Evolutionary conservation across 768 basidiomycete genomes (phyloP), one percentile per base, ranked within the genome.

Genomic region (Cytidiella melzeri): DNA sequence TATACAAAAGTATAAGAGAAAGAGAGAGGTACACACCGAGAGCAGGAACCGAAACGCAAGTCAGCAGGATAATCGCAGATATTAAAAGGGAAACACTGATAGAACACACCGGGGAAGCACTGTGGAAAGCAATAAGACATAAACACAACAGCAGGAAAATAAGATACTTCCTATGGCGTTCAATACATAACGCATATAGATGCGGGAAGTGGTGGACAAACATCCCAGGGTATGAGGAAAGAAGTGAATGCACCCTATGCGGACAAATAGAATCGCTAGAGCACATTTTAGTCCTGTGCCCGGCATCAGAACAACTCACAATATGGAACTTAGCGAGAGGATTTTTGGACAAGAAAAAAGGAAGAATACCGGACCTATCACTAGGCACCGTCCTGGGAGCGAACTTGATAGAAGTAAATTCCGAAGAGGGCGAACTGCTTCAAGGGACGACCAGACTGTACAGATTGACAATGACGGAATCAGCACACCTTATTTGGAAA

Each of bases 131-230:
- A 21, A 36, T 48, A 2, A 19, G 51, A 5, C 18, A 47, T 43
- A 50, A 50, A 20, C 54, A 56, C 23, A 37, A 61, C 11, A 19
- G n/a, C 6, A 34, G 43, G 4, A 27, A 41, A 28, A 48, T 58
- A 1, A 39, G 50, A 3, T 44, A 48, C 38, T 64, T 64, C 49
- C n/a, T 63, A 3, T 68, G 58, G 56, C 60, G 53, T 40, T 39
- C 54, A 0, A 51, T 65, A 11, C 62, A 66, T 30, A 45, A 52
- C 3, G 49, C 57, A 0, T 60, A 61, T 47, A 57, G 57, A 25
- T 23, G 59, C 0, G 65, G 68, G 0, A n/a, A 34, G 1, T 66
- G 55, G 55, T 70, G 64, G 67, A 4, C 23, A 1, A 3, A 43
- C 25, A 51, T 51, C 38, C 54, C 50, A 18, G 46, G 36, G 2